Evolutionary conservation across 495 filamentous ascomycete species (phyloP).

Genomic region (Penicillium subrubescens): DNA sequence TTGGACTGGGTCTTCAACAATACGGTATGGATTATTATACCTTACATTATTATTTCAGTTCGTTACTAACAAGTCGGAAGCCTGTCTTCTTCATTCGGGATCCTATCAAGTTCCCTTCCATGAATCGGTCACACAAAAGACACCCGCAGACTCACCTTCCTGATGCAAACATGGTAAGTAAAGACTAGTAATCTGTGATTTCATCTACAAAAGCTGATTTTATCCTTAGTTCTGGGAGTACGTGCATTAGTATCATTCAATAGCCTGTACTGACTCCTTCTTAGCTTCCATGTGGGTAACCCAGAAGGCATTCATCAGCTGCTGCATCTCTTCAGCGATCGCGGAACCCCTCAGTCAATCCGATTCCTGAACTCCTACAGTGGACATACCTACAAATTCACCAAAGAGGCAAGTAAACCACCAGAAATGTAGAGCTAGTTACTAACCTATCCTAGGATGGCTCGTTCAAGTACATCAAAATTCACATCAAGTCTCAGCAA

Average conservation of each 20-base stretch:
- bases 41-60: too few relatives aligned
- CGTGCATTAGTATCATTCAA: conserved; percentile 20
- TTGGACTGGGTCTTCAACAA: conserved; percentile 56
- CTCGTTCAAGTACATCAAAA: conserved; percentile 62
- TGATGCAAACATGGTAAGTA: conserved; percentile 52
- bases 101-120: conserved; percentile 57
- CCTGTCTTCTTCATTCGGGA: conserved; percentile 58
- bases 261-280: conserved; percentile 28
- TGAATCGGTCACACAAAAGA: conserved; percentile 56
- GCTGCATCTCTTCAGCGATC: conserved; percentile 66
- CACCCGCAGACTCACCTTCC: conserved; percentile 48
- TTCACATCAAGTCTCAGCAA: conserved; percentile 68
- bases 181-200: not conserved
- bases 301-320: conserved; percentile 66
- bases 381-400: conserved; percentile 69
- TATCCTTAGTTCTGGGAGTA: conserved; percentile 53
- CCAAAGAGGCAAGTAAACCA: conserved; percentile 47
- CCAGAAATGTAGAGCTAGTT: not conserved
- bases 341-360: conserved; percentile 62
- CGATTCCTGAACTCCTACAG: conserved; percentile 66
- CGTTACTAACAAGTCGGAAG: conserved; percentile 4
- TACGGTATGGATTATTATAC: too few relatives aligned
- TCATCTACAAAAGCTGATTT: not conserved
- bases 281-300: conserved; percentile 57
- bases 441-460: conserved; percentile 47